Evolutionary conservation across 1,284 basidiomycete species (phyloP).

Genomic region (Apiotrichum gracile): DNA sequence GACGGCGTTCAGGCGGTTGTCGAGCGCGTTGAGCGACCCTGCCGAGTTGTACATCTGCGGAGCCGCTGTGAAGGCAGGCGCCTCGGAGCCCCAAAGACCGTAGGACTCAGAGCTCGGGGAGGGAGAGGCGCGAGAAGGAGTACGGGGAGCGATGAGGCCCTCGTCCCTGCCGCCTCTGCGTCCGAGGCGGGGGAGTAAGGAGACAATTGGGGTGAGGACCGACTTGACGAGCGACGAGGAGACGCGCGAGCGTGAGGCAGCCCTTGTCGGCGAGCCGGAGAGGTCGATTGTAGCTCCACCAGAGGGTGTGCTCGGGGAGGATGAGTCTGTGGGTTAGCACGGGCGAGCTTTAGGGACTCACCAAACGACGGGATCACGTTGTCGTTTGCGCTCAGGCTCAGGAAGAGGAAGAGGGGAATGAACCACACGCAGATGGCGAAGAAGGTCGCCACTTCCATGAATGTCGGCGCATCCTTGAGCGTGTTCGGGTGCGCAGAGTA

Average conservation of each 20-base stretch:
- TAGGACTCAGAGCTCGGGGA: constrained; percentile 17
- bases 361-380: constrained; percentile 68
- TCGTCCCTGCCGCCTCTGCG: constrained; percentile 40
- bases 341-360: constrained; percentile 50
- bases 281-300: constrained; percentile 26
- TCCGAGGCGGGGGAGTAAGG: constrained; percentile 37
- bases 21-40: neutral
- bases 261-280: constrained; percentile 14
- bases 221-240: constrained; percentile 61
- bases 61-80: neutral
- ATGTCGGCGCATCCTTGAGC: constrained; percentile 2
- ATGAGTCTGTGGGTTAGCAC: constrained; percentile 61
- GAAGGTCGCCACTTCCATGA: constrained; percentile 17
- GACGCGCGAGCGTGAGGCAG: constrained; percentile 18
- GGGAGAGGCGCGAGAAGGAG: constrained; percentile 37
- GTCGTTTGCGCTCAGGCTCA: constrained; percentile 90
- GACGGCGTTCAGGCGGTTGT: neutral
- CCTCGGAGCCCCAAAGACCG: constrained; percentile 7
- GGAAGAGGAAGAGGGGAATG: constrained; percentile 80
- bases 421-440: constrained; percentile 70
- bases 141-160: constrained; percentile 60
- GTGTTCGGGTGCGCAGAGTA: constrained; percentile 46
- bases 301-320: constrained; percentile 26
- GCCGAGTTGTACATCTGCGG: neutral
- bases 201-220: constrained; percentile 51